Conservation (phyloP, 257 asterid genomes). For the Nicotiana knightiana region DNA sequence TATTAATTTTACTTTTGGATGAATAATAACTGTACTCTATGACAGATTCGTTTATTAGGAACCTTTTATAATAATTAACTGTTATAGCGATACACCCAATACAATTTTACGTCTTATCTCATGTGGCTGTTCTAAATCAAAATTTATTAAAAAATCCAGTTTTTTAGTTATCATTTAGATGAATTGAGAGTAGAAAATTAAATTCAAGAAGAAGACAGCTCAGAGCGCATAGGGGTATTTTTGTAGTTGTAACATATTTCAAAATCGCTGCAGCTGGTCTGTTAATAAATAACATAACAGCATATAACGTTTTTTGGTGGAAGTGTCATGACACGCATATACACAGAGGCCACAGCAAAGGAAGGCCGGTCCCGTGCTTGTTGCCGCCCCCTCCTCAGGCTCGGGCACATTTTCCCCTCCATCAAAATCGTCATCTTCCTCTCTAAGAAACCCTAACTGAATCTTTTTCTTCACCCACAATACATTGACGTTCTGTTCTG, state of each 20-base stretch:
- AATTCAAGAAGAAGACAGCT: too few species aligned
- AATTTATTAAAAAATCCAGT: too few species aligned
- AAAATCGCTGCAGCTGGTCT: not conserved
- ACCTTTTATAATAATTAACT: too few species aligned
- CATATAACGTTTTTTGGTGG: not conserved
- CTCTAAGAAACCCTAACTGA: not conserved
- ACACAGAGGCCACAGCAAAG: not conserved
- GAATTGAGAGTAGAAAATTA: too few species aligned
- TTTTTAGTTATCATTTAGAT: too few species aligned
- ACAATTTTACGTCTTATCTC: too few species aligned
- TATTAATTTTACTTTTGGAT: too few species aligned
- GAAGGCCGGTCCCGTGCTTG: not conserved
- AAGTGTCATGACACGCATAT: not conserved
- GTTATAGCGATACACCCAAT: too few species aligned
- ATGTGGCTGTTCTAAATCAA: too few species aligned
- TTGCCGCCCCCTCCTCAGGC: not conserved
- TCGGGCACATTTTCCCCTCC: not conserved
- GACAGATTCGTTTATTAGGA: too few species aligned
- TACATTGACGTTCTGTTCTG: too few species aligned
- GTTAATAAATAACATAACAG: not conserved
- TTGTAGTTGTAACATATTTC: not conserved
- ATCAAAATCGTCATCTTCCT: not conserved
- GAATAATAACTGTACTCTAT: too few species aligned
- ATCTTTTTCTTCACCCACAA: not conserved
- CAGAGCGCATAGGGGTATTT: not conserved